Conservation (phyloP, 345 rosid genomes). For the Eucalyptus pauciflora region DNA sequence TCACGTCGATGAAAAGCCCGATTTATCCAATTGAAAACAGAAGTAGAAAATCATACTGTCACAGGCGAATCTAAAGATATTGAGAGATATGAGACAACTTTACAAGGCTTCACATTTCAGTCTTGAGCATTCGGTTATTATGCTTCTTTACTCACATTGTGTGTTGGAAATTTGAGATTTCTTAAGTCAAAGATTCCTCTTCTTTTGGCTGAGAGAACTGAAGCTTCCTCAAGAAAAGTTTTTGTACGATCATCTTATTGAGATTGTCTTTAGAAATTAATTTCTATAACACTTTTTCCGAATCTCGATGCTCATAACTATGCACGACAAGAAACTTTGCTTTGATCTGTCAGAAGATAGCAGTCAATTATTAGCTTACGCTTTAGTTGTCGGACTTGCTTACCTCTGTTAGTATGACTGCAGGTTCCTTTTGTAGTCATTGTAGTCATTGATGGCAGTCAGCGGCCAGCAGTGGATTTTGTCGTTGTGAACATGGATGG, state of each 20-base stretch:
- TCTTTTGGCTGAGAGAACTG: background rate
- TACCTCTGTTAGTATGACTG: background rate
- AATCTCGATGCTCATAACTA: background rate
- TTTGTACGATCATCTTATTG: background rate
- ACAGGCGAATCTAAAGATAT: background rate
- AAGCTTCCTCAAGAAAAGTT: background rate
- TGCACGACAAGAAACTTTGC: background rate
- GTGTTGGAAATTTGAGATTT: background rate
- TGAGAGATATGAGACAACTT: background rate
- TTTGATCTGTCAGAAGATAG: background rate
- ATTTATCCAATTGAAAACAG: too few species aligned
- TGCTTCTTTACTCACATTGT: background rate
- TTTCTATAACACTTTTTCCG: background rate
- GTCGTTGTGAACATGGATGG: slow-evolving; percentile 66
- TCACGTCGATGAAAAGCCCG: too few species aligned
- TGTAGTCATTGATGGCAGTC: slow-evolving; percentile 31
- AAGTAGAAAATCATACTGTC: too few species aligned
- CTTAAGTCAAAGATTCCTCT: background rate
- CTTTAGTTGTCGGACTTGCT: background rate
- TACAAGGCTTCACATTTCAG: background rate
- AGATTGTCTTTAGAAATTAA: background rate
- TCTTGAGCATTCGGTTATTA: background rate
- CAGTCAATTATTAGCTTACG: background rate
- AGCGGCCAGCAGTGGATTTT: slow-evolving; percentile 26
- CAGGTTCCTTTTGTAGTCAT: slow-evolving; percentile 66